Evolutionary conservation across 129 eudicot species (phyloP).

Genomic region (Flaveria ramosissima): DNA sequence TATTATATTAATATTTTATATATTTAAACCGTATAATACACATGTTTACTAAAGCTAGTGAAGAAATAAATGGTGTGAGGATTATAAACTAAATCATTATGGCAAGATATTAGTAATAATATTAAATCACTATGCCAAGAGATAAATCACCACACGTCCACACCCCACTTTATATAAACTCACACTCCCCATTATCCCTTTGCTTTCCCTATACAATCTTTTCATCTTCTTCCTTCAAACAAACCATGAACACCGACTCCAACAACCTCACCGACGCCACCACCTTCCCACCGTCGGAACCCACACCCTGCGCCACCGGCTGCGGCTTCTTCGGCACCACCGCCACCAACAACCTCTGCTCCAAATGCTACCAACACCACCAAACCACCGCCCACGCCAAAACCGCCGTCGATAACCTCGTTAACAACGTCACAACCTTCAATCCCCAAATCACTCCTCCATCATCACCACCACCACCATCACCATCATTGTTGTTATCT

Average conservation of each 20-base stretch:
- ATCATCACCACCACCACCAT: too few species aligned
- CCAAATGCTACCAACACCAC: slow-evolving; percentile 61
- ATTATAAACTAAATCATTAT: too few species aligned
- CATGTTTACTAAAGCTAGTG: too few species aligned
- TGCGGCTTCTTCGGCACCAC: slow-evolving; percentile 84
- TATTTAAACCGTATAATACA: too few species aligned
- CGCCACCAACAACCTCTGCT: slow-evolving; percentile 68
- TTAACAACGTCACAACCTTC: slow-evolving; percentile 23
- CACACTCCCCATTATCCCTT: not conserved
- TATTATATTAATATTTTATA: too few species aligned
- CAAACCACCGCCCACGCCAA: slow-evolving; percentile 44
- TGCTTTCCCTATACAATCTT: not conserved
- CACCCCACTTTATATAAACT: slow-evolving; percentile 26
- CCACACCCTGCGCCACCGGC: slow-evolving; percentile 60
- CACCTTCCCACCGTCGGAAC: slow-evolving; percentile 55
- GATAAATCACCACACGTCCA: not conserved
- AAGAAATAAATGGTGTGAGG: too few species aligned
- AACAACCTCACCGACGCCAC: slow-evolving; percentile 56
- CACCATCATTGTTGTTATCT: too few species aligned
- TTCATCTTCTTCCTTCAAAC: not conserved
- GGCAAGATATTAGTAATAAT: too few species aligned
- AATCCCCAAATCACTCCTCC: not conserved
- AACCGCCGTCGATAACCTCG: slow-evolving; percentile 46
- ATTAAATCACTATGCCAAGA: not conserved
- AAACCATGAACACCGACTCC: slow-evolving; percentile 48